Evolutionary conservation across 2,329 filamentous ascomycete species (phyloP), one percentile per base, ranked within the genome.

Genomic region (Dactylonectria macrodidyma): DNA sequence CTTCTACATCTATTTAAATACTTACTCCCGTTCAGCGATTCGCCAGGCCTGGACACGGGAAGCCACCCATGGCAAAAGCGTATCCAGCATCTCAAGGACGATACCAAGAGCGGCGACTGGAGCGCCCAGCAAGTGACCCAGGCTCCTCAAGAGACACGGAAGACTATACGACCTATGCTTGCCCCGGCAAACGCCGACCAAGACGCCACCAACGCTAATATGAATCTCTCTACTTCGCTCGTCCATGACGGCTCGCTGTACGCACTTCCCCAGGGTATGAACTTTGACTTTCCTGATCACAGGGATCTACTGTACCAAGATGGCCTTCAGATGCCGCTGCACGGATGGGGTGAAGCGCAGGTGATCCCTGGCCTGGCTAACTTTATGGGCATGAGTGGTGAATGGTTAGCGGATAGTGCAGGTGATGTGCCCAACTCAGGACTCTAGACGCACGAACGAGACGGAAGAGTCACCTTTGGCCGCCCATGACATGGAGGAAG

Each of bases 61-160:
- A 51, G 44, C 26, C 61, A 63, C 19, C 61, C 61, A 4, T 63
- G 54, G 61, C 61, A 63, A 36, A 48, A 48, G 19, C 61, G 61
- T n/a, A 63, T 63, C 34, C 61, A 58, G 10, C 16, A 36, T 12
- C 54, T 63, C 22, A 58, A 48, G 10, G 24, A 19, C 16, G 26
- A 30, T 5, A 34, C 14, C n/a, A 41, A 58, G 8, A 24, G n/a
- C 2, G 11, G 10, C 14, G 51, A 51, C 7, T 16, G 16, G 26
- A 12, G n/a, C 9, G 12, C 33, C 7, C 26, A 30, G 26, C 26
- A 30, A 30, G 26, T 30, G 26, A 30, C 4, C 7, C 26, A 30
- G 26, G 26, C 26, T 30, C 26, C 26, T 30, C 26, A 30, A 30
- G 26, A 30, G 26, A 30, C 26, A 30, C 26, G 26, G 26, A 33